Percentiles rank a stretch among this genome's conserved stretches.
Evolutionary conservation across 495 filamentous ascomycete species (phyloP).

Genomic region (Xanthoparmelia taractica): DNA sequence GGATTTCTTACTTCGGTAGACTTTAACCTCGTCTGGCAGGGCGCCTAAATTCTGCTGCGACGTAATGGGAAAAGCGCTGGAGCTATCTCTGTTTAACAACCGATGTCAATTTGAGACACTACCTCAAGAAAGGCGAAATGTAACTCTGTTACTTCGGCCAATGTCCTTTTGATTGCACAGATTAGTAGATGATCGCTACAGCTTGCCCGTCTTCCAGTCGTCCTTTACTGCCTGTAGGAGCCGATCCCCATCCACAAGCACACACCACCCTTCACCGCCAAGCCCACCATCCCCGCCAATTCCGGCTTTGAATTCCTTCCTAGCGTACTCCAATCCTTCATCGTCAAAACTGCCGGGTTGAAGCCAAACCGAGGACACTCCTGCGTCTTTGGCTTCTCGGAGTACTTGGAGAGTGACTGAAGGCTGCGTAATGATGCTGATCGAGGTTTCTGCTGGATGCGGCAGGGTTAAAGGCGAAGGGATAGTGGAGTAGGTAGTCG

Average conservation of each 20-base stretch:
- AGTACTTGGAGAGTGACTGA: slow-evolving; percentile 63
- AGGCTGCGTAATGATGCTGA: slow-evolving; percentile 80
- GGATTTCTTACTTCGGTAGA: background rate
- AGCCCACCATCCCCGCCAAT: slow-evolving; percentile 61
- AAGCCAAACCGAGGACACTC: slow-evolving; percentile 77
- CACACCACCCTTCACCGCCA: slow-evolving; percentile 79
- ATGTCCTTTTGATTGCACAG: background rate
- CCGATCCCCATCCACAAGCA: slow-evolving; percentile 79
- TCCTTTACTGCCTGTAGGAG: slow-evolving; percentile 55
- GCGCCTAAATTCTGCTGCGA: background rate
- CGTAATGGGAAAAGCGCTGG: background rate
- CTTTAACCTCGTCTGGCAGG: background rate
- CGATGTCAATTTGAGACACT: background rate
- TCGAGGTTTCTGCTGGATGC: slow-evolving; percentile 59
- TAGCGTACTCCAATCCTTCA: slow-evolving; percentile 60
- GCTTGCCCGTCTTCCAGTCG: slow-evolving; percentile 18
- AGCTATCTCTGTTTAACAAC: background rate
- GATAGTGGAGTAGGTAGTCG: slow-evolving; percentile 53
- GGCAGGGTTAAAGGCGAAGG: slow-evolving; percentile 56
- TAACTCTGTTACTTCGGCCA: background rate
- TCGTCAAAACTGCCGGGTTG: slow-evolving; percentile 85
- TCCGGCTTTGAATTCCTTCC: slow-evolving; percentile 55
- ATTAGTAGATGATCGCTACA: background rate
- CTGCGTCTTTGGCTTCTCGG: slow-evolving; percentile 69
- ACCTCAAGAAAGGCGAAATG: background rate